Evolutionary conservation across 805 yeast genomes (phyloP), one percentile per base, ranked within the genome.

Genomic region (Jamesozyma rosinii): DNA sequence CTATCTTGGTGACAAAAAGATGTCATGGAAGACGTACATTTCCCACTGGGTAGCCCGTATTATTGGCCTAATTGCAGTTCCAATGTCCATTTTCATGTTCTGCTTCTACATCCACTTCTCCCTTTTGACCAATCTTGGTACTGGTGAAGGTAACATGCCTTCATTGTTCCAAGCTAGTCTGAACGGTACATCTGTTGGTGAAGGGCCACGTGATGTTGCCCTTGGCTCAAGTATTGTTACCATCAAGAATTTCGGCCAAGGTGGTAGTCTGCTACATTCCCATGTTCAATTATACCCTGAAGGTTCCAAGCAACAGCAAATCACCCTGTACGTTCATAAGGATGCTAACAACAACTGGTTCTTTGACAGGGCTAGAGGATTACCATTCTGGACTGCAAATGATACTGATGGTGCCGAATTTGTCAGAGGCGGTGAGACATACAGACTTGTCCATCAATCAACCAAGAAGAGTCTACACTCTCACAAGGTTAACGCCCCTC

Each of bases 251-350:
- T 90, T 81, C 55, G 90, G 89, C 13, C 66, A 82, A 34, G 79
- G 85, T 37, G 87, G 89, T 42, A 78, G 81, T 46, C 67, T 86
- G 49, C 67, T 92, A 48, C 98, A 92, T 61, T 90, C 97, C 0
- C 98, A 92, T 59, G 69, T 72, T 15, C 95, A 84, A 59, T 63
- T 73, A 11, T 92, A 81, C 60, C 98, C 98, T 14, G 87, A 79
- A 50, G 97, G 97, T 3, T 85, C 96, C 2, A 74, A 75, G 49
- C 97, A 92, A 66, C 97, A 89, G 63, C 99, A 92, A 65, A 73
- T 92, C 40, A 92, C 98, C 22, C 85, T 92, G 5, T 92, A 92
- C 62, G 85, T 89, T 17, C 87, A 79, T 64, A 86, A 86, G 59
- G 97, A 92, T 62, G 66, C 72, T 42, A 90, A 92, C 65, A 92